Percentiles rank a stretch among this genome's conserved stretches.
Conservation (phyloP, 257 asterid species). For the Thymus quinquecostatus region DNA sequence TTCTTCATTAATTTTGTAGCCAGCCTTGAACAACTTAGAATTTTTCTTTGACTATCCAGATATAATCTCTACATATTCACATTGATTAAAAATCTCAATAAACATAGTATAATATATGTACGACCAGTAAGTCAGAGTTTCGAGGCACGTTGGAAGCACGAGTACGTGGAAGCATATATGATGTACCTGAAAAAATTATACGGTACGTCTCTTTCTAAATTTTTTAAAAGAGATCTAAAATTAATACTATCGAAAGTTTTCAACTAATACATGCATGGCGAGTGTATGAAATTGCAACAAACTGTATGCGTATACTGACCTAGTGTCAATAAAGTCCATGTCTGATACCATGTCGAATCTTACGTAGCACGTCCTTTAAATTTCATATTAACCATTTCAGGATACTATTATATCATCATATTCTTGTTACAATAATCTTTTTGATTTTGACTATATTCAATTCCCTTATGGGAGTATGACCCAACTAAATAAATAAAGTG, state of each 20-base stretch:
- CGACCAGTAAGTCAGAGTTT: too few species aligned
- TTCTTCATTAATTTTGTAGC: not conserved
- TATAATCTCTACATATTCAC: not conserved
- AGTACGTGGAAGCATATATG: too few species aligned
- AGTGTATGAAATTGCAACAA: not conserved
- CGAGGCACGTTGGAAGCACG: too few species aligned
- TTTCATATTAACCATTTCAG: not conserved
- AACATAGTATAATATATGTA: too few species aligned
- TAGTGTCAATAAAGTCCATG: too few species aligned
- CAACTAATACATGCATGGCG: too few species aligned
- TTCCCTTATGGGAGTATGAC: slow-evolving; percentile 12
- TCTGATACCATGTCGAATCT: too few species aligned
- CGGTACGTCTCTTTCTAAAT: too few species aligned
- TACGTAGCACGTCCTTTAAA: too few species aligned
- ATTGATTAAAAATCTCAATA: not conserved
- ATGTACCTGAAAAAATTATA: too few species aligned
- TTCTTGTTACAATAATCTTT: not conserved
- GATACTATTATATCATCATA: not conserved
- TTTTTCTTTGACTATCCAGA: not conserved
- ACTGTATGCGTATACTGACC: too few species aligned
- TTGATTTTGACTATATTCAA: not conserved
- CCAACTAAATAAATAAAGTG: slow-evolving; percentile 38
- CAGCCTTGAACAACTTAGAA: not conserved
- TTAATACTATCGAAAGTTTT: not conserved
- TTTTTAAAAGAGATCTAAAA: not conserved